These are phyloP conservation scores for Lycium ferocissimum DNA, from an alignment of 257 asterid genomes.

Conservation along the genomic window DNA sequence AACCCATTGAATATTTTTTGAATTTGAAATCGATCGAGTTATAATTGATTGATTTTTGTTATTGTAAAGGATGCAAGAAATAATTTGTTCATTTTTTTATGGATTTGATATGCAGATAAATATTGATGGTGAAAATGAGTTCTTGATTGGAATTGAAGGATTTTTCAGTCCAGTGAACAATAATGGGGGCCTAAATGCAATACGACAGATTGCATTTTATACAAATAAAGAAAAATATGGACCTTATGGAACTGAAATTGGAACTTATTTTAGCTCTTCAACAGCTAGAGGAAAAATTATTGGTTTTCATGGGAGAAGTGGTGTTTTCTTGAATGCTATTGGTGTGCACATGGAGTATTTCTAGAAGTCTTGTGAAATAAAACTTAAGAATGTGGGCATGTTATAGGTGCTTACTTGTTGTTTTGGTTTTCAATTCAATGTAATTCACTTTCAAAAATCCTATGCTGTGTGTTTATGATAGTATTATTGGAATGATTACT, in stretches of 20 bases:
- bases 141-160: conserved; percentile 22
- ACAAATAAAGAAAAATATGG: conserved; percentile 33
- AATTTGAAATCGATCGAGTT: no score
- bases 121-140: not conserved
- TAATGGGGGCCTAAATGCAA: not conserved
- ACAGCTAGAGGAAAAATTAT: conserved; percentile 28
- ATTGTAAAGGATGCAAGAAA: no score
- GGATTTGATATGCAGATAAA: not conserved
- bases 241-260: conserved; percentile 32
- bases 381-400: no score
- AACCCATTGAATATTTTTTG: no score
- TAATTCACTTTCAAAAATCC: no score
- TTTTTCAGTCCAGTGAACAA: not conserved
- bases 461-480: no score
- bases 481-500: no score
- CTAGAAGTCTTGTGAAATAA: no score
- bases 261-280: conserved; percentile 31
- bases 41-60: no score
- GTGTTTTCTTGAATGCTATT: conserved; percentile 19
- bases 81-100: not conserved
- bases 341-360: conserved; percentile 35
- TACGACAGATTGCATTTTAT: conserved; percentile 22
- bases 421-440: no score
- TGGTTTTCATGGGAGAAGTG: conserved; percentile 34
- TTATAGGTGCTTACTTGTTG: no score